Evolutionary conservation across 768 basidiomycete genomes (phyloP).

Genomic region (Pisolithus orientalis): DNA sequence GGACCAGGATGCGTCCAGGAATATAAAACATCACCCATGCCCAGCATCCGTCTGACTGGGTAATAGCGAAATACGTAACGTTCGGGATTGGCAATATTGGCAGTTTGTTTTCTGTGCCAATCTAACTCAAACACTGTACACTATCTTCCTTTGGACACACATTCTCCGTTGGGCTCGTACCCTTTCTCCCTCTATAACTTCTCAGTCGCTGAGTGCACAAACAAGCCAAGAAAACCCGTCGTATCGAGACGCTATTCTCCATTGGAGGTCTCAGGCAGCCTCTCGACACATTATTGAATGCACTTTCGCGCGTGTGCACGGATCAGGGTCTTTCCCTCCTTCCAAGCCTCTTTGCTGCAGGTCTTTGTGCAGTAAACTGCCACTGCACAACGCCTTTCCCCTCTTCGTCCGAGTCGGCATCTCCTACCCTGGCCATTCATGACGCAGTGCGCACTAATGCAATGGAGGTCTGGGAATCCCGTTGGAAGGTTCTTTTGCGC

Average conservation of each 20-base stretch:
- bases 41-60: too few species aligned
- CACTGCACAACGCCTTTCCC: constrained; percentile 48
- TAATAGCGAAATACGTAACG: too few species aligned
- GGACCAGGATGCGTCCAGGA: too few species aligned
- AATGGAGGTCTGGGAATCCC: constrained; percentile 13
- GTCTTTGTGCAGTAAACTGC: constrained; percentile 41
- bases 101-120: constrained; percentile 3
- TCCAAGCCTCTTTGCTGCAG: constrained; percentile 50
- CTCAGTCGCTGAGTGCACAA: constrained; percentile 1
- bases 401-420: background rate
- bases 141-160: constrained; percentile 43
- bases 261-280: constrained; percentile 55
- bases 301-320: constrained; percentile 20
- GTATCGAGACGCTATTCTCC: constrained; percentile 54
- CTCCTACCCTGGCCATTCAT: constrained; percentile 2
- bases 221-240: constrained; percentile 5
- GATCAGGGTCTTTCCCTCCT: constrained; percentile 34
- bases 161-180: constrained; percentile 44
- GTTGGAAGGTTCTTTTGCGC: constrained; percentile 12
- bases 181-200: constrained; percentile 2
- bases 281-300: constrained; percentile 31
- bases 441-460: constrained; percentile 17
- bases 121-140: constrained; percentile 28
- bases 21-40: too few species aligned
- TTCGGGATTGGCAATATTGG: too few species aligned